A percentile compares a stretch with the other conserved stretches of the same genome.
These are phyloP conservation scores for Ligustrum vulgare DNA, from an alignment of 257 asterid genomes.

Conservation along the genomic window DNA sequence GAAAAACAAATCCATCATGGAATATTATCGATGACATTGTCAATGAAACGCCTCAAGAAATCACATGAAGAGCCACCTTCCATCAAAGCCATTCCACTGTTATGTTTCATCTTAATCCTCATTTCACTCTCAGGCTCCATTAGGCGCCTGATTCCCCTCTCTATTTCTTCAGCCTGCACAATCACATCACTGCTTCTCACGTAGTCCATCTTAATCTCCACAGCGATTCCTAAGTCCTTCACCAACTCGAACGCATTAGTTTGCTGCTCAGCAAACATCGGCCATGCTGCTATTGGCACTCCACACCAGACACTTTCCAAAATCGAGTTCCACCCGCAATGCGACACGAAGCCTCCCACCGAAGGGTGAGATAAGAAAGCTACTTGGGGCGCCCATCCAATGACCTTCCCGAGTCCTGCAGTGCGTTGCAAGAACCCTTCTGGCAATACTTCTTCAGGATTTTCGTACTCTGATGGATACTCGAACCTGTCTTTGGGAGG, in stretches of 20 bases:
- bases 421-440: slow-evolving; percentile 40
- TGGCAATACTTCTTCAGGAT: slow-evolving; percentile 25
- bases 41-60: slow-evolving; percentile 11
- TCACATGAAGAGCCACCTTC: slow-evolving; percentile 33
- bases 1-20: background rate
- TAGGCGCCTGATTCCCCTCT: slow-evolving; percentile 15
- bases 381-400: slow-evolving; percentile 46
- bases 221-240: slow-evolving; percentile 33
- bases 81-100: slow-evolving; percentile 15
- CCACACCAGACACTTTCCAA: slow-evolving; percentile 40
- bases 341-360: slow-evolving; percentile 45
- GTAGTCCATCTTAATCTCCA: slow-evolving; percentile 31
- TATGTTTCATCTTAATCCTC: slow-evolving; percentile 20
- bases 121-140: slow-evolving; percentile 30
- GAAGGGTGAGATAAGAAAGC: slow-evolving; percentile 36
- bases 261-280: slow-evolving; percentile 42
- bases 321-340: slow-evolving; percentile 48
- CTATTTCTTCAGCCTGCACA: slow-evolving; percentile 23
- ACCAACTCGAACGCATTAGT: slow-evolving; percentile 34
- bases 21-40: slow-evolving; percentile 14
- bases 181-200: background rate
- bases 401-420: slow-evolving; percentile 29
- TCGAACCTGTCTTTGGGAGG: slow-evolving; percentile 10
- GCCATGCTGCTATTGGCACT: slow-evolving; percentile 43
- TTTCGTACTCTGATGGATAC: slow-evolving; percentile 21